Conservation (phyloP, 108 stramenopile genomes). For the Fistulifera pelliculosa region DNA sequence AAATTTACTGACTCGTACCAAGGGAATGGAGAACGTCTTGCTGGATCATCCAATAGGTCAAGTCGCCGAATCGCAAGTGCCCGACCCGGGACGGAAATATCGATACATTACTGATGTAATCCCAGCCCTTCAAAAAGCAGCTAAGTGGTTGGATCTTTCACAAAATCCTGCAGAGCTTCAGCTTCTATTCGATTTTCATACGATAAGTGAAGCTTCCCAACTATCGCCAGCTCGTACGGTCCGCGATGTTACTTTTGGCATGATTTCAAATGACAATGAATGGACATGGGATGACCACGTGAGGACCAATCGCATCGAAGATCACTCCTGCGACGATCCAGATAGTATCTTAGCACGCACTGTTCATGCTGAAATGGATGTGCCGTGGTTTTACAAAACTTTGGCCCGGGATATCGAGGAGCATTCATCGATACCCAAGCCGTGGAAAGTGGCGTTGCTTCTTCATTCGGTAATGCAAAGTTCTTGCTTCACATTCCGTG, state of each 20-base stretch:
- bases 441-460: slow-evolving; percentile 1
- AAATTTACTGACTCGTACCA: slow-evolving; percentile 26
- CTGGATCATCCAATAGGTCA: neutral
- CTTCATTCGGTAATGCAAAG: slow-evolving; percentile 31
- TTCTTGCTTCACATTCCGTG: slow-evolving; percentile 69
- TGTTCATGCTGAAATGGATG: slow-evolving; percentile 46
- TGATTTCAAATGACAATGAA: slow-evolving; percentile 12
- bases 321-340: slow-evolving; percentile 10
- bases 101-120: slow-evolving; percentile 20
- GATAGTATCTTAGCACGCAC: slow-evolving; percentile 28
- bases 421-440: slow-evolving; percentile 20
- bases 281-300: slow-evolving; percentile 29
- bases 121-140: slow-evolving; percentile 37
- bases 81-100: slow-evolving; percentile 2
- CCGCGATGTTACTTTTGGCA: slow-evolving; percentile 25
- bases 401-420: slow-evolving; percentile 23
- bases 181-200: slow-evolving; percentile 53
- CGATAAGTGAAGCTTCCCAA: slow-evolving; percentile 35
- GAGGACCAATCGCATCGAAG: slow-evolving; percentile 10
- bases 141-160: slow-evolving; percentile 26
- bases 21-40: slow-evolving; percentile 37
- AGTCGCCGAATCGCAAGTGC: slow-evolving; percentile 4
- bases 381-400: slow-evolving; percentile 45
- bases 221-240: slow-evolving; percentile 29
- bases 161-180: slow-evolving; percentile 23